Percentiles rank a stretch among this genome's conserved stretches.
phyloP scores from a whole-genome alignment of 2,329 filamentous ascomycete species.

The Clarireedia paspali region DNA sequence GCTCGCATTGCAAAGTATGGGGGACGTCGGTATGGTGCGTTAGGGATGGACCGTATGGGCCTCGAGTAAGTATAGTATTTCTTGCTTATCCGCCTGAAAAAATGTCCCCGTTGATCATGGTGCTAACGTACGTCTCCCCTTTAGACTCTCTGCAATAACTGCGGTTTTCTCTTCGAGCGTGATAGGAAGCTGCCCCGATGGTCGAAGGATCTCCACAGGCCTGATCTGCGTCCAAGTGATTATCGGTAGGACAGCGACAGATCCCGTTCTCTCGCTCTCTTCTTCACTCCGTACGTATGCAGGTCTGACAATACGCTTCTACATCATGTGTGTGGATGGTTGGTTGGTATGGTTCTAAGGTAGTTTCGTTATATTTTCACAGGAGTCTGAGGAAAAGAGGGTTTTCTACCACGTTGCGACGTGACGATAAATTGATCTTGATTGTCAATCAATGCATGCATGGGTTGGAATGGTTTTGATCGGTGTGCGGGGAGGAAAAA shows the following conservation, averaged over 20 bases:
- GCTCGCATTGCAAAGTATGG: slow-evolving; percentile 79
- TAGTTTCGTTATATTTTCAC: neutral
- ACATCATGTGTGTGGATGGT: too few relatives aligned
- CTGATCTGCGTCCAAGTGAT: slow-evolving; percentile 23
- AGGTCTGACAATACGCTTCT: neutral
- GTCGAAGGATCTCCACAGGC: slow-evolving; percentile 59
- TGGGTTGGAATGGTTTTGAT: neutral
- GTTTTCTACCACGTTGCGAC: slow-evolving; percentile 10
- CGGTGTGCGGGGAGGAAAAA: neutral
- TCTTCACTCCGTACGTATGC: neutral
- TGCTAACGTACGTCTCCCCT: slow-evolving; percentile 16
- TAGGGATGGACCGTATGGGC: slow-evolving; percentile 77
- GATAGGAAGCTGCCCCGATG: slow-evolving; percentile 76
- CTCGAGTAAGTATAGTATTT: slow-evolving; percentile 60
- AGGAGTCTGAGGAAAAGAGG: slow-evolving; percentile 7
- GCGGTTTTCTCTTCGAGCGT: slow-evolving; percentile 80
- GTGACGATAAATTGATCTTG: slow-evolving; percentile 9
- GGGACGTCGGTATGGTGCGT: slow-evolving; percentile 92
- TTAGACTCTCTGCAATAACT: slow-evolving; percentile 82
- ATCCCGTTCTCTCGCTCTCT: too few relatives aligned
- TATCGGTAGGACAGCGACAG: slow-evolving; percentile 20
- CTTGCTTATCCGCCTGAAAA: neutral
- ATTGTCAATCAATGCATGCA: neutral
- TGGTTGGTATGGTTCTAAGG: neutral
- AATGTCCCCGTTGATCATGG: neutral